Percentiles rank a stretch among this genome's conserved stretches.
Conservation (phyloP, 371 early-diverging fungal genomes). For the Umbelopsis sp. region DNA sequence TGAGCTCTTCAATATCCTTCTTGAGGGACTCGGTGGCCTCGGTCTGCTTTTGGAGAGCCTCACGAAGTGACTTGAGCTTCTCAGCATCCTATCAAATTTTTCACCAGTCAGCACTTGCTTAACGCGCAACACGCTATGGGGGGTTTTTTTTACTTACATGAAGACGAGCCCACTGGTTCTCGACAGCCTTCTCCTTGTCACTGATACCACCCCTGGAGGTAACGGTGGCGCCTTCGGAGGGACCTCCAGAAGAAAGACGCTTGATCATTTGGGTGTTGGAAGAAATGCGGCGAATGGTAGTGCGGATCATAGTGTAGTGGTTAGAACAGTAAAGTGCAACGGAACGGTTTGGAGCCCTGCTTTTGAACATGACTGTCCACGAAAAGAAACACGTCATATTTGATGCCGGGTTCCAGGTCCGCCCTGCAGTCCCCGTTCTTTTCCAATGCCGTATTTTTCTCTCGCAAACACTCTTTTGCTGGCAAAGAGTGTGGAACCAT, state of each 20-base stretch:
- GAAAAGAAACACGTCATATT: constrained; percentile 14
- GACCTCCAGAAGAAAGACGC: constrained; percentile 17
- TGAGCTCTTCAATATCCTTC: constrained; percentile 28
- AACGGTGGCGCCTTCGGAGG: constrained; percentile 27
- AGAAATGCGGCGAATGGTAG: constrained; percentile 16
- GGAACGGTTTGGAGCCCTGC: neutral
- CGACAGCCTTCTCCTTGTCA: constrained; percentile 42
- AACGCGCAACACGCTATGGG: neutral
- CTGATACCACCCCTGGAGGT: constrained; percentile 22
- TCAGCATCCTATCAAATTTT: constrained; percentile 23
- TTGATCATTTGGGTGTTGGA: constrained; percentile 20
- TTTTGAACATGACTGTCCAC: neutral
- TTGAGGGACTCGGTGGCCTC: constrained; percentile 24
- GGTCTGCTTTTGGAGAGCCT: constrained; percentile 20
- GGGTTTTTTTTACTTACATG: constrained; percentile 30
- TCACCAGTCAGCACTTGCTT: neutral
- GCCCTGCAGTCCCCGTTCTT: neutral
- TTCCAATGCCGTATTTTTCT: too few relatives aligned
- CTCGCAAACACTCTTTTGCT: too few relatives aligned
- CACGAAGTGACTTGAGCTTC: constrained; percentile 23
- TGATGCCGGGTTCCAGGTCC: neutral
- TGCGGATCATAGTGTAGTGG: constrained; percentile 15
- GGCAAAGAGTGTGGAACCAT: too few relatives aligned
- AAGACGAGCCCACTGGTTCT: constrained; percentile 42
- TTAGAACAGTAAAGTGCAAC: constrained; percentile 7